phyloP scores from a whole-genome alignment of 257 asterid species.

The Fraxinus excelsior region DNA sequence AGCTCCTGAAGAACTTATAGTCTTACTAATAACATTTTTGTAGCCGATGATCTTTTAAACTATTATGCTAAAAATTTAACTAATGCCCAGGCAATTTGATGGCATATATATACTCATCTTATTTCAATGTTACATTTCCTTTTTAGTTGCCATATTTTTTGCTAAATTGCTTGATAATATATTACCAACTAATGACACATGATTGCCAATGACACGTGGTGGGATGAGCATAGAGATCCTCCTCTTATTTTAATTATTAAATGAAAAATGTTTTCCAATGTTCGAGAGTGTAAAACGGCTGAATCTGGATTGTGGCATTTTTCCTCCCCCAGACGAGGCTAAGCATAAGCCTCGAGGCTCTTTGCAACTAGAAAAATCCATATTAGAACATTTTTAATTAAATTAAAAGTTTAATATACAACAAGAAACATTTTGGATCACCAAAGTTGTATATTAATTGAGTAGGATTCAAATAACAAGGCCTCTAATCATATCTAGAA shows the following conservation, averaged over 20 bases:
- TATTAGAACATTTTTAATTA: too few relatives aligned
- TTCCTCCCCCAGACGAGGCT: background rate
- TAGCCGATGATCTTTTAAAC: background rate
- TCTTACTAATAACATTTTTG: background rate
- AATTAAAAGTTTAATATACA: background rate
- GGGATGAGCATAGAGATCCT: background rate
- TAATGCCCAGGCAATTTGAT: background rate
- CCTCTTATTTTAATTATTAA: background rate
- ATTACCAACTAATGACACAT: background rate
- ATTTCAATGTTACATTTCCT: background rate
- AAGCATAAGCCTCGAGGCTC: background rate
- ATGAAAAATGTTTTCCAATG: too few relatives aligned
- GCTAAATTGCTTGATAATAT: background rate
- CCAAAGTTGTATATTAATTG: background rate
- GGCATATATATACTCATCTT: background rate
- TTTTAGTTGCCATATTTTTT: background rate
- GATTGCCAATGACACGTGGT: background rate
- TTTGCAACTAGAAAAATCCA: background rate
- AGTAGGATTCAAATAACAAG: background rate
- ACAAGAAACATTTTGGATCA: background rate
- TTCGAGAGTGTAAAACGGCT: background rate
- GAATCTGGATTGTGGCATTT: background rate
- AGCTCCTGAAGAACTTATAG: background rate
- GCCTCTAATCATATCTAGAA: background rate
- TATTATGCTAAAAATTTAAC: background rate